Evolutionary conservation across 208 protist species (phyloP), one percentile per base, ranked within the genome.

Genomic region (Leptomonas pyrrhocoris): DNA sequence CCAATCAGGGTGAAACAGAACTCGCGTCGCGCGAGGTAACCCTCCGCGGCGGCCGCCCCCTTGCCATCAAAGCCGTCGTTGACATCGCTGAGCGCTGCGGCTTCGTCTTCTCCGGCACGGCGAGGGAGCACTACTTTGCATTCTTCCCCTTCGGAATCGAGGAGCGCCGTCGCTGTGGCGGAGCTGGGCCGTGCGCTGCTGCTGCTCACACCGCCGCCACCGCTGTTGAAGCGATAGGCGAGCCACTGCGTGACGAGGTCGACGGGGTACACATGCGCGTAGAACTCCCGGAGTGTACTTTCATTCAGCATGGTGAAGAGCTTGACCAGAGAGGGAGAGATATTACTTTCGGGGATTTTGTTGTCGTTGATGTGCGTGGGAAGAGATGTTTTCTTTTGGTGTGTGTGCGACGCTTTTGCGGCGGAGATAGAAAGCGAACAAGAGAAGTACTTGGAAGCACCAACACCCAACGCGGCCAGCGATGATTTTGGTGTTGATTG

Each of bases 1-100:
- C 89, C 92, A n/a, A 97, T 72, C 15, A 94, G 74, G 28, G 92
- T 97, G 58, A 96, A 97, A 74, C 92, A 95, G 65, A 97, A 94
- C 76, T 97, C 92, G 4, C 92, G 83, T 8, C 90, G 89, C 0
- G 86, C 77, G 11, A 97, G 75, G 74, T 94, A 94, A 53, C 80
- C 82, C 23, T 86, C 77, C 12, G 86, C 73, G 9, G 71, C 71
- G 12, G 73, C 60, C 34, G 70, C 63, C 28, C 50, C 57, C 40
- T 61, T 73, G 15, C 48, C 57, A 40, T 69, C 34, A 19, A 65
- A 30, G 21, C 34, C 51, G 18, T 53, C 51, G 18, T 53, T 42
- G 25, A n/a, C 23, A 23, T 30, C 38, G 1, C n/a, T 45, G 30
- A 43, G 42, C 2, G 34, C 27, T 6, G 54, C 50, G n/a, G 49